Evolutionary conservation across 2,329 filamentous ascomycete species (phyloP), one percentile per base, ranked within the genome.

Genomic region (Akanthomyces lecanii): DNA sequence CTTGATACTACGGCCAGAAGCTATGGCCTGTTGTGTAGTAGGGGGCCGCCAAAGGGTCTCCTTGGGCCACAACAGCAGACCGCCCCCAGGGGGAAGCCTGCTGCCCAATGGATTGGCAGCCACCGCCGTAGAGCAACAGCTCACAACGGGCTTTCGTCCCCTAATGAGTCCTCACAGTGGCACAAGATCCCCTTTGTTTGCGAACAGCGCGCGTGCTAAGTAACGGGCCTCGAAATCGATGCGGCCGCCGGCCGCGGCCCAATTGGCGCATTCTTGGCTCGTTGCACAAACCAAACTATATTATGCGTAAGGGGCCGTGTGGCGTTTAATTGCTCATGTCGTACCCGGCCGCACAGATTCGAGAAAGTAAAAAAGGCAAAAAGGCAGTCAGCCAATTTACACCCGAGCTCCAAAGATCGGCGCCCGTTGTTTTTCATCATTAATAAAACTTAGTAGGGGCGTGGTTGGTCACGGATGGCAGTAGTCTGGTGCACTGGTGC

Each of bases 351-450:
- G 30, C 30, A 36, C 45, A 47, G 12, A 23, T 2, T 47, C 30
- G 12, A 12, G 12, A 4, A 48, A 48, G 21, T 6, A 47, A 47
- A 47, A 47, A 47, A 47, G 18, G 21, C 8, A 36, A 36, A 50
- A 50, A 16, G 25, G 23, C 47, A 50, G 50, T 40, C 18, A 40
- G 51, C 51, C 52, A 55, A 55, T 55, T 55, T 55, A 28, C 21
- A 40, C 52, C 21, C 21, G 36, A 44, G 52, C 52, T 44, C 36
- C 52, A 42, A 36, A 55, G 52, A 55, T 55, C 52, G 52, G 36
- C 52, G 52, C 21, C 52, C 36, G 52, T 55, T 55, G 25, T 28
- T 44, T 42, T 21, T 16, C 23, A 18, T 30, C 16, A 30, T 33
- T 51, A 33, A 16, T 30, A 33, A 36, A 36, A 36, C 33, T 18